Conservation (phyloP, 1,139 yeast genomes). For the Blastobotrys persicus region DNA sequence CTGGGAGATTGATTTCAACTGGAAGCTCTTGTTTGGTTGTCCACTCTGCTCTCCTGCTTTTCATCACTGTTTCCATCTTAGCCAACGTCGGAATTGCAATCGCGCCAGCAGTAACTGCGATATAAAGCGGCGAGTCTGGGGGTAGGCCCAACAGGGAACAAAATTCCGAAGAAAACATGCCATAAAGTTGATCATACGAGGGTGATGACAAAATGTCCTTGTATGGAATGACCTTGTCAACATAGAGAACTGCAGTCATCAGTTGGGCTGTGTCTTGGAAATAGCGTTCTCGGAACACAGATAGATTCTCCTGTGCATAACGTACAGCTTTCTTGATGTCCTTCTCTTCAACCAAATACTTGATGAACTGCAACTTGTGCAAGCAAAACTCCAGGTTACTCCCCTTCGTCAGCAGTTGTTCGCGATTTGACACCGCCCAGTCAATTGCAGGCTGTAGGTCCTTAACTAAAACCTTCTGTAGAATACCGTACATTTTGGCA, state of each 20-base stretch:
- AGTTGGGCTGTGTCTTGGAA: slow-evolving; percentile 53
- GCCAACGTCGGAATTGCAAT: slow-evolving; percentile 70
- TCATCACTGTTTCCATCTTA: slow-evolving; percentile 55
- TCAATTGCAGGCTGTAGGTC: slow-evolving; percentile 42
- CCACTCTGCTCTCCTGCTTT: slow-evolving; percentile 54
- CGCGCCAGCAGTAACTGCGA: slow-evolving; percentile 66
- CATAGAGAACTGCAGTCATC: slow-evolving; percentile 49
- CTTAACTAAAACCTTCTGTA: slow-evolving; percentile 31
- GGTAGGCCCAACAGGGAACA: slow-evolving; percentile 63
- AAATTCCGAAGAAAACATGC: slow-evolving; percentile 62
- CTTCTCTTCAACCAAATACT: slow-evolving; percentile 32
- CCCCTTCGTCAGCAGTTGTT: slow-evolving; percentile 32
- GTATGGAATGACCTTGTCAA: slow-evolving; percentile 41
- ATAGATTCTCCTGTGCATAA: slow-evolving; percentile 56
- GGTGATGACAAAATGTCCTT: slow-evolving; percentile 33
- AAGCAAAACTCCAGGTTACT: slow-evolving; percentile 58
- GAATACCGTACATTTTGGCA: slow-evolving; percentile 38
- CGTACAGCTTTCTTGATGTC: slow-evolving; percentile 43
- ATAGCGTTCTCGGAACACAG: slow-evolving; percentile 44
- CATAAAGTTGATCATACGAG: slow-evolving; percentile 46
- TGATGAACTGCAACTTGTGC: slow-evolving; percentile 56
- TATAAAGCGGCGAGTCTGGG: slow-evolving; percentile 68
- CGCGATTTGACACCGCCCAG: slow-evolving; percentile 42
- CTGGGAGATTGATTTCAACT: slow-evolving; percentile 56
- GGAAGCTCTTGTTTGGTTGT: slow-evolving; percentile 56